Evolutionary conservation across 2,329 filamentous ascomycete genomes (phyloP).

Genomic region (Albophoma yamanashiensis): DNA sequence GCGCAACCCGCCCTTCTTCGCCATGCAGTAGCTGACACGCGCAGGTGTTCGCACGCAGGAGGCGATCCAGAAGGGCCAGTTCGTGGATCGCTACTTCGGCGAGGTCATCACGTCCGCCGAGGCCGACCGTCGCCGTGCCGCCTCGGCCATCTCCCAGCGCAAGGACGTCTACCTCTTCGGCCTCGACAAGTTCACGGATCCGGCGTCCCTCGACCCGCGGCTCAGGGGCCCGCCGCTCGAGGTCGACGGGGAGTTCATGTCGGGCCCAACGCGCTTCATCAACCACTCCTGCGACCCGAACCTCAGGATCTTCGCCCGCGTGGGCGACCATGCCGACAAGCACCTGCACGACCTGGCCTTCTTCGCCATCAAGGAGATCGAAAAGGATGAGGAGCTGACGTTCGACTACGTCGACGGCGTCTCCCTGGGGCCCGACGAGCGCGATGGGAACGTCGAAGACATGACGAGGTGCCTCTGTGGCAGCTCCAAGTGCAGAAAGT

Average conservation of each 20-base stretch:
- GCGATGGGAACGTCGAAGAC: slow-evolving; percentile 29
- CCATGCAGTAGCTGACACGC: not conserved
- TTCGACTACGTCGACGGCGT: slow-evolving; percentile 70
- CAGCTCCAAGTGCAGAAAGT: slow-evolving; percentile 55
- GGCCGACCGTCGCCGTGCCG: slow-evolving; percentile 52
- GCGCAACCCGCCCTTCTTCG: not conserved
- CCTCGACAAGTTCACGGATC: slow-evolving; percentile 67
- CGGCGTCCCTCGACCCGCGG: slow-evolving; percentile 41
- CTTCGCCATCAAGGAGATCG: slow-evolving; percentile 60
- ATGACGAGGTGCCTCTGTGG: slow-evolving; percentile 55
- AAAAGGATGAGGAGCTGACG: slow-evolving; percentile 57
- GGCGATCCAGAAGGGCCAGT: slow-evolving; percentile 60
- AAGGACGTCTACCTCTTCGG: slow-evolving; percentile 74
- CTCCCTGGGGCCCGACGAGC: slow-evolving; percentile 35
- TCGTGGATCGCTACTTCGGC: slow-evolving; percentile 70
- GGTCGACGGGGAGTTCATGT: slow-evolving; percentile 64
- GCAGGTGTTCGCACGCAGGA: slow-evolving; percentile 53
- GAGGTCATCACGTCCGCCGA: slow-evolving; percentile 55
- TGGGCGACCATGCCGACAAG: slow-evolving; percentile 65
- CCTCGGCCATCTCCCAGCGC: slow-evolving; percentile 41
- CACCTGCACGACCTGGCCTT: slow-evolving; percentile 67
- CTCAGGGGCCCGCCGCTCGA: slow-evolving; percentile 47
- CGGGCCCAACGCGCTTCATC: slow-evolving; percentile 70
- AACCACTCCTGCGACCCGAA: slow-evolving; percentile 78
- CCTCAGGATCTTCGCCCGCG: slow-evolving; percentile 67